phyloP scores from a whole-genome alignment of 2,329 filamentous ascomycete genomes.

The Aspergillus sp. region DNA sequence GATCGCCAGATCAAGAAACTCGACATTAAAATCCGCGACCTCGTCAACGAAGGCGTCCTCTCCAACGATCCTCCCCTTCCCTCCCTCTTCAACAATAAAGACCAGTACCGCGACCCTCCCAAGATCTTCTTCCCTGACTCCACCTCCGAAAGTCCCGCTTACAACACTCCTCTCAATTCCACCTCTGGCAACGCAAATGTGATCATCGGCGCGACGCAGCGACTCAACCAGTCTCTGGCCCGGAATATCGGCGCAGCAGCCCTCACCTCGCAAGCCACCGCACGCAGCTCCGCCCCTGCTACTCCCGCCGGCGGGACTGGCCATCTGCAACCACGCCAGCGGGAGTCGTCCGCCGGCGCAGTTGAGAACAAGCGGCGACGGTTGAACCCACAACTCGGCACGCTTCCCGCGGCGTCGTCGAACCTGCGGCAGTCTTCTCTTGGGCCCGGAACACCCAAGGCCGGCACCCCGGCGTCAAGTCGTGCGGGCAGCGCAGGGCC shows the following conservation, averaged over 20 bases:
- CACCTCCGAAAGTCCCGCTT: conserved; percentile 41
- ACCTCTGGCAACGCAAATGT: conserved; percentile 55
- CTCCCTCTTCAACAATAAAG: conserved; percentile 53
- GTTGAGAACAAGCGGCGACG: conserved; percentile 59
- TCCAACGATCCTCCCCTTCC: conserved; percentile 58
- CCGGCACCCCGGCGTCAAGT: conserved; percentile 49
- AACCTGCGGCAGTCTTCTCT: conserved; percentile 59
- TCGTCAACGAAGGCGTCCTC: conserved; percentile 59
- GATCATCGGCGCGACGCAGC: conserved; percentile 51
- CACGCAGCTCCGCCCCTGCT: conserved; percentile 44
- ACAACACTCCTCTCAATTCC: conserved; percentile 49
- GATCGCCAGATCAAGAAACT: conserved; percentile 63
- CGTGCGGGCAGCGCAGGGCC: conserved; percentile 62
- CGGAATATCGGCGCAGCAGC: conserved; percentile 34
- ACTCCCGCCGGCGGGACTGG: conserved; percentile 40
- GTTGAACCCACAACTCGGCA: conserved; percentile 51
- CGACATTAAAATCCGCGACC: conserved; percentile 59
- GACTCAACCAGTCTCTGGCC: conserved; percentile 41
- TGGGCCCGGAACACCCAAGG: conserved; percentile 63
- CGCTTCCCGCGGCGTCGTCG: conserved; percentile 53
- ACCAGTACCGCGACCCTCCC: conserved; percentile 42
- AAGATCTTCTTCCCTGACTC: conserved; percentile 51
- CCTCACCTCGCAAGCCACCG: conserved; percentile 37
- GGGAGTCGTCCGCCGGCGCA: conserved; percentile 55
- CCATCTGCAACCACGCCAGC: conserved; percentile 47